Conservation (phyloP, 768 basidiomycete species). For the Galerina marginata region DNA sequence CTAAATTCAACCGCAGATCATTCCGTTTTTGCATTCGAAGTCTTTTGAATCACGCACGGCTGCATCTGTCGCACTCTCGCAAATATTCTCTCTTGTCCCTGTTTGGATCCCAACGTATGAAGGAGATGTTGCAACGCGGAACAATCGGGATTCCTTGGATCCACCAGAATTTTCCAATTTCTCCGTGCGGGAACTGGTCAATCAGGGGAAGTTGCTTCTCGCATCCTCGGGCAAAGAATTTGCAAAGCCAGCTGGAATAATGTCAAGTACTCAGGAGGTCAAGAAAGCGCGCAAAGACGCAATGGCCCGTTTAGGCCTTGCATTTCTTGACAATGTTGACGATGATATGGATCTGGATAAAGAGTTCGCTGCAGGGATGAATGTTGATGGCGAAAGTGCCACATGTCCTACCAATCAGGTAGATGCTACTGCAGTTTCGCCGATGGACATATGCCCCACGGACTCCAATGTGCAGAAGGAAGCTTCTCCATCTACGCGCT, state of each 20-base stretch:
- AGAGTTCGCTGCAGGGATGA: slow-evolving; percentile 69
- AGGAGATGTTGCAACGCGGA: slow-evolving; percentile 28
- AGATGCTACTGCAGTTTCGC: slow-evolving; percentile 45
- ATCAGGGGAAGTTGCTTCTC: slow-evolving; percentile 79
- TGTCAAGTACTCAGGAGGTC: slow-evolving; percentile 78
- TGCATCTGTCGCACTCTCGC: slow-evolving; percentile 85
- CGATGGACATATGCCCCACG: slow-evolving; percentile 49
- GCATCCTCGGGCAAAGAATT: slow-evolving; percentile 97
- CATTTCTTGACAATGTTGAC: slow-evolving; percentile 79
- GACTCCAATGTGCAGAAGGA: slow-evolving; percentile 43
- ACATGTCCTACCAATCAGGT: slow-evolving; percentile 41
- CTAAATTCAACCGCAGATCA: slow-evolving; percentile 55
- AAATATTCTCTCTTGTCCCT: slow-evolving; percentile 85
- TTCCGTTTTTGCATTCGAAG: slow-evolving; percentile 90
- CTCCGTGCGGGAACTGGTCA: slow-evolving; percentile 76
- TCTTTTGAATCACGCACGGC: slow-evolving; percentile 92
- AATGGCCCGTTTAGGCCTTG: slow-evolving; percentile 85
- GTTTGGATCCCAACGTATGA: slow-evolving; percentile 67
- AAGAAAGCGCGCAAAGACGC: slow-evolving; percentile 89
- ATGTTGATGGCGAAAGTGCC: slow-evolving; percentile 51
- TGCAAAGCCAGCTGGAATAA: slow-evolving; percentile 69
- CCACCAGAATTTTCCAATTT: slow-evolving; percentile 71
- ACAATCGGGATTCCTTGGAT: slow-evolving; percentile 26
- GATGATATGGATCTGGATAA: slow-evolving; percentile 89
- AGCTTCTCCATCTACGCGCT: slow-evolving; percentile 46